These are phyloP conservation scores for Aleurites moluccanus DNA, from an alignment of 441 rosid genomes.

Conservation along the genomic window DNA sequence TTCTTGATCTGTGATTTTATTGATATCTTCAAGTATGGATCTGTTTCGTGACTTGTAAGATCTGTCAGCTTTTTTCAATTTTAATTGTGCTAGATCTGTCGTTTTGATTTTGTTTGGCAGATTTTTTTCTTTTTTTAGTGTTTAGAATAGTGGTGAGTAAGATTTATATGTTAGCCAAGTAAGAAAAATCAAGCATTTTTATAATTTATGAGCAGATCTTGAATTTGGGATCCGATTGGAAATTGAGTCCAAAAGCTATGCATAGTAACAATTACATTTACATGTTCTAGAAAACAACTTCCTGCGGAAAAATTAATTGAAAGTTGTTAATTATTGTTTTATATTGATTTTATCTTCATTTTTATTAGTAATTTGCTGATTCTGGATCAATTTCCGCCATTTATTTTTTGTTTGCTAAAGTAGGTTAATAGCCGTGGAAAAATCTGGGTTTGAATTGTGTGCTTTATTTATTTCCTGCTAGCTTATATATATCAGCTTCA, in stretches of 20 bases:
- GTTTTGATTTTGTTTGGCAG: too few relatives aligned
- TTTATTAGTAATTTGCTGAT: neutral
- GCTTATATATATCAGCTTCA: neutral
- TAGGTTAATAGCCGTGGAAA: neutral
- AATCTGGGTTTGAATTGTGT: neutral
- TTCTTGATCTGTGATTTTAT: slow-evolving; percentile 1
- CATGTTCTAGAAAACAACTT: too few relatives aligned
- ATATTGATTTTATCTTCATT: neutral
- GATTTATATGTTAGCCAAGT: too few relatives aligned
- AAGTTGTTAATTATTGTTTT: neutral
- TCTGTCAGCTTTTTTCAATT: neutral
- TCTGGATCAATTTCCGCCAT: neutral
- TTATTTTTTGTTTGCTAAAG: neutral
- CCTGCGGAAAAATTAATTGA: too few relatives aligned
- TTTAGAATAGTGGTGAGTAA: too few relatives aligned
- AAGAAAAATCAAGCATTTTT: too few relatives aligned
- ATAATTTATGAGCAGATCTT: too few relatives aligned
- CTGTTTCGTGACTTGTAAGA: too few relatives aligned
- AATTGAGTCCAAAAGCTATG: too few relatives aligned
- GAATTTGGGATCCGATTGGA: too few relatives aligned
- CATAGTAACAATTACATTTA: too few relatives aligned
- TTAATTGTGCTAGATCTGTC: slow-evolving; percentile 3
- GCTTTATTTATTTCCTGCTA: neutral
- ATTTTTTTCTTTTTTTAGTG: neutral
- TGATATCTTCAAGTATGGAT: neutral